Percentiles rank a stretch among this genome's conserved stretches.
phyloP scores from a whole-genome alignment of 176 grass and related monocot genomes.

The Rhynchospora pubera region DNA sequence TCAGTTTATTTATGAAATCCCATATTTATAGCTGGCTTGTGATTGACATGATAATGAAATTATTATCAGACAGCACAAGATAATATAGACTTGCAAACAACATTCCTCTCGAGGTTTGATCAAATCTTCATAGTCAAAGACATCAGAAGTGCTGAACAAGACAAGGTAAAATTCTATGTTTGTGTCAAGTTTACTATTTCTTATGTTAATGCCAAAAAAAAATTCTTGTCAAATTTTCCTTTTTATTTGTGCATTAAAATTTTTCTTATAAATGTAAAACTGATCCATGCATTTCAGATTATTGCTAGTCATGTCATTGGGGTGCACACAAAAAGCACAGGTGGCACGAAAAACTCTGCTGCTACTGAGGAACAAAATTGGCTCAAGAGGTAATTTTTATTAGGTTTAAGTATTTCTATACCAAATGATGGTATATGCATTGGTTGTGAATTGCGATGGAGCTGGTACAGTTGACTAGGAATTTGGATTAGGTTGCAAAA shows the following conservation, averaged over 20 bases:
- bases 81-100: conserved; percentile 97
- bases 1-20: not conserved
- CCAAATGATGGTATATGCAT: not conserved
- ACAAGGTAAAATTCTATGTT: conserved; percentile 54
- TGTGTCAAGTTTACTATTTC: not conserved
- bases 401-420: not conserved
- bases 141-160: conserved; percentile 84
- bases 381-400: conserved; percentile 61
- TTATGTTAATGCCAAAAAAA: not conserved
- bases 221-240: not conserved
- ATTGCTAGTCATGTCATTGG: conserved; percentile 88
- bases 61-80: conserved; percentile 77
- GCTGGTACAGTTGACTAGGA: not conserved
- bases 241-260: not conserved
- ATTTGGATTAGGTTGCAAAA: not conserved
- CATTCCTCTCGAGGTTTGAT: conserved; percentile 96
- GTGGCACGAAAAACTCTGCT: conserved; percentile 40
- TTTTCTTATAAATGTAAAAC: not conserved
- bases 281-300: conserved; percentile 3
- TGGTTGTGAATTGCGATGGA: not conserved
- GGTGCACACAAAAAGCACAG: conserved; percentile 85
- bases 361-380: conserved; percentile 85
- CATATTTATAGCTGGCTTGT: not conserved
- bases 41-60: not conserved
- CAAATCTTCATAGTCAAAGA: conserved; percentile 97